These are phyloP conservation scores for Claviceps capensis DNA, from an alignment of 2,329 filamentous ascomycete genomes.

Conservation along the genomic window DNA sequence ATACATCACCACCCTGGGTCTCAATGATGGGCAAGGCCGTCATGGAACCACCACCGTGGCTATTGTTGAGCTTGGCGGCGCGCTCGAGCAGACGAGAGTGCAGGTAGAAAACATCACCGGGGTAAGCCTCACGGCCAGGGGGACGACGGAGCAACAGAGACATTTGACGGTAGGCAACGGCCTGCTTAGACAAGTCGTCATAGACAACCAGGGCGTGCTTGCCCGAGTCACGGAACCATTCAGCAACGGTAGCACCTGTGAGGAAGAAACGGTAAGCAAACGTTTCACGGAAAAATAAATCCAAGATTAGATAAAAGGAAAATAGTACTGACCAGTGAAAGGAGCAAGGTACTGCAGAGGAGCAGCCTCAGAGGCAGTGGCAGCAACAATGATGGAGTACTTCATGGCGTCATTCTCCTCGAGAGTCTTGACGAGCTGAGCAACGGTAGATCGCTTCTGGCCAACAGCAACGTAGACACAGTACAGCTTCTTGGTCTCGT, in stretches of 20 bases:
- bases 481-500: slow-evolving; percentile 98
- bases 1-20: slow-evolving; percentile 99
- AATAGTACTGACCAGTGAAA: slow-evolving; percentile 52
- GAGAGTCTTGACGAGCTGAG: slow-evolving; percentile 98
- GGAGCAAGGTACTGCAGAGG: slow-evolving; percentile 89
- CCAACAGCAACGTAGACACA: slow-evolving; percentile 98
- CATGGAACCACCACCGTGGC: slow-evolving; percentile 87
- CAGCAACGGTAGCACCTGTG: slow-evolving; percentile 35
- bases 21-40: slow-evolving; percentile 97
- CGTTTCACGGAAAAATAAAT: too few relatives aligned
- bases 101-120: slow-evolving; percentile 98
- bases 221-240: slow-evolving; percentile 71
- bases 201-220: slow-evolving; percentile 83
- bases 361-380: slow-evolving; percentile 93
- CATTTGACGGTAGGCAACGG: slow-evolving; percentile 97
- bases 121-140: slow-evolving; percentile 97
- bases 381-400: slow-evolving; percentile 87
- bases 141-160: slow-evolving; percentile 94
- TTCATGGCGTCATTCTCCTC: slow-evolving; percentile 99
- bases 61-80: slow-evolving; percentile 97
- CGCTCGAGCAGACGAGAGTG: slow-evolving; percentile 98
- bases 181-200: slow-evolving; percentile 96
- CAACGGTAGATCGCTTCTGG: slow-evolving; percentile 98
- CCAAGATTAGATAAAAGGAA: too few relatives aligned
- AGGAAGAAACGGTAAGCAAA: slow-evolving; percentile 1